A percentile compares a stretch with the other conserved stretches of the same genome.
Evolutionary conservation across 805 yeast genomes (phyloP).

Genomic region (Candida oleophila): DNA sequence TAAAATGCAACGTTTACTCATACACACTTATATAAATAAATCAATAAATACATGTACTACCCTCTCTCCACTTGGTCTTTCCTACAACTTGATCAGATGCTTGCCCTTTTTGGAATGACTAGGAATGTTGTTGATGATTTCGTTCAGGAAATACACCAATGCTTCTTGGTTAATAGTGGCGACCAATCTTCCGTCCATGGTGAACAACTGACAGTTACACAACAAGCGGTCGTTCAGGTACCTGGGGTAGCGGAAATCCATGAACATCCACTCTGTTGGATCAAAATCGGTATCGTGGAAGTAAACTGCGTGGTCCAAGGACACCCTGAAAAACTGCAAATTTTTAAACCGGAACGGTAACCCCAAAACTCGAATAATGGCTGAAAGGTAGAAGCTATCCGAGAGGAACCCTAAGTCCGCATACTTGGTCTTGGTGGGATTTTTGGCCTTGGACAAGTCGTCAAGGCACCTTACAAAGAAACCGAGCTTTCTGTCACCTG

Average conservation of each 20-base stretch:
- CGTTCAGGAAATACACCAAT: slow-evolving; percentile 13
- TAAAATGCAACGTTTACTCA: not conserved
- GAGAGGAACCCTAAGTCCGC: slow-evolving; percentile 22
- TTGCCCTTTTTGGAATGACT: not conserved
- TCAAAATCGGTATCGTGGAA: slow-evolving; percentile 37
- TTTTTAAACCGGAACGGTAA: slow-evolving; percentile 12
- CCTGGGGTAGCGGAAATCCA: slow-evolving; percentile 31
- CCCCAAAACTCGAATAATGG: slow-evolving; percentile 26
- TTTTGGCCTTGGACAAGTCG: slow-evolving; percentile 21
- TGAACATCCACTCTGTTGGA: slow-evolving; percentile 34
- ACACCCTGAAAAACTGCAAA: slow-evolving; percentile 31
- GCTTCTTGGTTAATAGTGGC: slow-evolving; percentile 37
- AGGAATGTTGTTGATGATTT: not conserved
- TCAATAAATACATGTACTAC: not conserved
- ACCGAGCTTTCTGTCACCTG: slow-evolving; percentile 23
- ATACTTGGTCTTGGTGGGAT: slow-evolving; percentile 17
- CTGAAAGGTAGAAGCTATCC: slow-evolving; percentile 33
- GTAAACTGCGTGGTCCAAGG: slow-evolving; percentile 36
- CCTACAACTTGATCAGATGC: slow-evolving; percentile 1
- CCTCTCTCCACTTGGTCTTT: not conserved
- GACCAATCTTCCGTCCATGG: slow-evolving; percentile 26
- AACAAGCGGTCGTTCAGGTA: slow-evolving; percentile 35
- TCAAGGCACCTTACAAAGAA: slow-evolving; percentile 31
- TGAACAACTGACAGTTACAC: slow-evolving; percentile 24
- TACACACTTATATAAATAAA: not conserved